Evolutionary conservation across 2,329 filamentous ascomycete species (phyloP), one percentile per base, ranked within the genome.

Genomic region (Fusarium hainanense): DNA sequence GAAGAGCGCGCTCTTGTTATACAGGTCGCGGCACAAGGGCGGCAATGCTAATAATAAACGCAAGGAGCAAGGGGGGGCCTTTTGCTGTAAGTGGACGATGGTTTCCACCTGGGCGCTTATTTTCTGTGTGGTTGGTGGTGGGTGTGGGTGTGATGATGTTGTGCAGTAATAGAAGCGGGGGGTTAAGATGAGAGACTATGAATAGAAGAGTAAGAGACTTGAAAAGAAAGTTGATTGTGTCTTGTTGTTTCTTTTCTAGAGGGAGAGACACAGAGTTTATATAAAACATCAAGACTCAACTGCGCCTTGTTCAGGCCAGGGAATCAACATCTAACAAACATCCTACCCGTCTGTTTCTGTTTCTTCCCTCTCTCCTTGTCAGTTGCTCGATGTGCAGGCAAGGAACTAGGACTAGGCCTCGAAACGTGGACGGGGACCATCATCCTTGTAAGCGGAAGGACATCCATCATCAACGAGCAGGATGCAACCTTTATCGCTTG

Each of bases 21-120:
- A 70, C 43, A 55, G 49, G 8, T 48, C 47, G 70, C 71, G 71
- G 70, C 62, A 58, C 44, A 41, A 64, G 30, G 56, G 72, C 72
- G 72, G 72, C 72, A 74, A 74, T 58, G 61, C 73, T 75, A 75
- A 75, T 74, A 73, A 75, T 75, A 75, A 72, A 67, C 70, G 68
- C 72, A 72, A 66, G 40, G 46, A 49, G 59, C 67, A 65, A 59
- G 69, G 67, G 44, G 43, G 32, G 49, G n/a, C 12, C 32, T 41
- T 41, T 27, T 34, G 27, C 14, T 62, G 54, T 63, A 25, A 75
- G 57, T 74, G 73, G 70, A 49, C 21, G 55, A 42, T 20, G 16
- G 63, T 62, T 69, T 70, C 73, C 73, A 75, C 73, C 73, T 61
- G 63, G 73, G 73, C 73, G 73, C 73, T 75, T 75, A 75, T 32